Evolutionary conservation across 2,329 filamentous ascomycete genomes (phyloP).

Genomic region (Xylariaceae sp.): DNA sequence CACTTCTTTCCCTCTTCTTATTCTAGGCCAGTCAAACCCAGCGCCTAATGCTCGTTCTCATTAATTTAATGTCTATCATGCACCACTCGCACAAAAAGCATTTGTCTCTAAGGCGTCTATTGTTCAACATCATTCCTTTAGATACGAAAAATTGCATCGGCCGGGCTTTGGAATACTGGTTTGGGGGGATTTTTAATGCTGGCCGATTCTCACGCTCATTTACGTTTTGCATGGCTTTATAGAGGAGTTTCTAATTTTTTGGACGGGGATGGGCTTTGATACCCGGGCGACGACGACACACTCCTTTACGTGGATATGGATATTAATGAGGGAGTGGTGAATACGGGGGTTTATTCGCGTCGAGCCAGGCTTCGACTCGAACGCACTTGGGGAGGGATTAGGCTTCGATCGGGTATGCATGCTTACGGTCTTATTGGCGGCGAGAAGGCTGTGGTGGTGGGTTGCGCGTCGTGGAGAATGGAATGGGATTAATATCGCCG

Average conservation of each 20-base stretch:
- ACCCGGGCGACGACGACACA: constrained; percentile 17
- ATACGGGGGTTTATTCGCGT: neutral
- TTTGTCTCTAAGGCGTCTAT: neutral
- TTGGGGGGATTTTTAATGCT: neutral
- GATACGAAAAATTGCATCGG: neutral
- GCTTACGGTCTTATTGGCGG: constrained; percentile 4
- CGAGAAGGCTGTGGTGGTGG: neutral
- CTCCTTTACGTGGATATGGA: constrained; percentile 13
- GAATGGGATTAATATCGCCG: constrained; percentile 11
- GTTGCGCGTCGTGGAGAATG: neutral
- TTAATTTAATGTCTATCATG: constrained; percentile 16
- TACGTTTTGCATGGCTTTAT: constrained; percentile 1
- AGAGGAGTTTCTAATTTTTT: constrained; percentile 1
- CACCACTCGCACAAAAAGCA: neutral
- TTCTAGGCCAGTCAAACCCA: constrained; percentile 17
- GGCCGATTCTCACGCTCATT: constrained; percentile 13
- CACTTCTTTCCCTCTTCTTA: constrained; percentile 27
- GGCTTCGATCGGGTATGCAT: constrained; percentile 13
- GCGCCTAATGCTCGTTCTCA: constrained; percentile 3
- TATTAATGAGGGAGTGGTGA: neutral
- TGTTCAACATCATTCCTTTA: neutral
- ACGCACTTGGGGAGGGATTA: neutral
- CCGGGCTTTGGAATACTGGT: neutral
- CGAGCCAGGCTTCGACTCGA: neutral
- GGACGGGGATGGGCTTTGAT: constrained; percentile 8